phyloP scores from a whole-genome alignment of 2,329 filamentous ascomycete genomes.

The Xylaria sp. region DNA sequence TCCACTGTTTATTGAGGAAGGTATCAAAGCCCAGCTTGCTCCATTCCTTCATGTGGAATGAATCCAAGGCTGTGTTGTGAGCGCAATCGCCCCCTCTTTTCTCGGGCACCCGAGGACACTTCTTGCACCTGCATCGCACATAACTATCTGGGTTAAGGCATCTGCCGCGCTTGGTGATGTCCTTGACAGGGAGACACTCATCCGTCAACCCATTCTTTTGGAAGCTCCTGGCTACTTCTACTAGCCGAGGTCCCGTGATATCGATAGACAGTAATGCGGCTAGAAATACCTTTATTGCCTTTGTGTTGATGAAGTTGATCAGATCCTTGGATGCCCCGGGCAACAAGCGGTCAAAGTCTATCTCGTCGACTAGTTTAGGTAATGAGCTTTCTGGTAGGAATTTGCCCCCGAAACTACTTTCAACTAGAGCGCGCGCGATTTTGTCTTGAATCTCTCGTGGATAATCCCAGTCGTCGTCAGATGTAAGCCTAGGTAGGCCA shows the following conservation, averaged over 20 bases:
- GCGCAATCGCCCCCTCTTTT: not conserved
- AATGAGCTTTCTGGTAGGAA: conserved; percentile 19
- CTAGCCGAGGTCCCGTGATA: not conserved
- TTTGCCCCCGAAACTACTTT: not conserved
- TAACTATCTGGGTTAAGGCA: conserved; percentile 5
- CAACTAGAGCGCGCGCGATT: not conserved
- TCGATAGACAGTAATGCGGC: not conserved
- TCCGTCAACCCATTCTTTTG: conserved; percentile 9
- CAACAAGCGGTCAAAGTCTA: conserved; percentile 17
- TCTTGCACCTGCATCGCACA: not conserved
- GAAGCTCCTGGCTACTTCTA: conserved; percentile 13
- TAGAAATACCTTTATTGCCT: conserved; percentile 17
- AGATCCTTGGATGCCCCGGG: conserved; percentile 13
- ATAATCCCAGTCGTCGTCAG: not conserved
- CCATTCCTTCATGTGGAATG: conserved; percentile 22
- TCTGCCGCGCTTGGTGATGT: conserved; percentile 8
- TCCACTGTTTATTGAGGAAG: conserved; percentile 21
- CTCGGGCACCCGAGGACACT: not conserved
- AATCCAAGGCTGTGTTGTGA: conserved; percentile 11
- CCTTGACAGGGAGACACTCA: conserved; percentile 11
- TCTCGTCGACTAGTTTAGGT: not conserved
- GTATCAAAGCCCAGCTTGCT: not conserved
- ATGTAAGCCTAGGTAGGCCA: not conserved
- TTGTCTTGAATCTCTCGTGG: not conserved
- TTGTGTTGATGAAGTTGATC: not conserved